phyloP scores from a whole-genome alignment of 345 rosid genomes.

The Lepidium aucheri region DNA sequence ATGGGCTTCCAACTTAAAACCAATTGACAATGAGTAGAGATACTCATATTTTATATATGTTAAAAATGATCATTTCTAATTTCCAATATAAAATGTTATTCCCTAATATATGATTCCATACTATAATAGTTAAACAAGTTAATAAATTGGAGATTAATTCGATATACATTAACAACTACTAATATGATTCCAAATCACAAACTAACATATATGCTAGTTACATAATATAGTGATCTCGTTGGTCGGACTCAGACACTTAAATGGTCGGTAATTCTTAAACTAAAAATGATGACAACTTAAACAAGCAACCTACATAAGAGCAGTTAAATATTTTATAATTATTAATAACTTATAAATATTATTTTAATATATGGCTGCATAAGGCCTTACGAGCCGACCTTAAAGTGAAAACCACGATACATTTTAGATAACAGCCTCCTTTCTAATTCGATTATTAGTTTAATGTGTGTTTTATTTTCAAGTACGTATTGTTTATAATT shows the following conservation, averaged over 20 bases:
- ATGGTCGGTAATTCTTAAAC: constrained; percentile 5
- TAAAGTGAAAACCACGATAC: constrained; percentile 13
- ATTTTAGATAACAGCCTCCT: constrained; percentile 5
- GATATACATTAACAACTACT: neutral
- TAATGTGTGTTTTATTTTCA: neutral
- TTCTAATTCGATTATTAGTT: neutral
- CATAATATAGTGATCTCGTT: neutral
- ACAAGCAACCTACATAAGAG: neutral
- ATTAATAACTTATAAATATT: neutral
- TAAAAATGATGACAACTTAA: neutral
- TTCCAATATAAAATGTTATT: too few relatives aligned
- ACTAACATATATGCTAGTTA: neutral
- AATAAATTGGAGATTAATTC: neutral
- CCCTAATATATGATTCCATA: too few relatives aligned
- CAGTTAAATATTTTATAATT: neutral
- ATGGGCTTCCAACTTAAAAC: too few relatives aligned
- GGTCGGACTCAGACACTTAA: neutral
- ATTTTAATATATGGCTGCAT: neutral
- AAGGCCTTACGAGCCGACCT: constrained; percentile 17
- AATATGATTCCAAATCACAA: neutral
- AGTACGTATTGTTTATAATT: neutral
- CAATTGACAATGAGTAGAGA: too few relatives aligned
- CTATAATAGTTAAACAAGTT: too few relatives aligned
- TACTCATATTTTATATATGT: too few relatives aligned
- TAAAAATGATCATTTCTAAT: too few relatives aligned